Percentiles rank a stretch among this genome's conserved stretches.
phyloP scores from a whole-genome alignment of 345 rosid genomes.

The Gossypium australe region DNA sequence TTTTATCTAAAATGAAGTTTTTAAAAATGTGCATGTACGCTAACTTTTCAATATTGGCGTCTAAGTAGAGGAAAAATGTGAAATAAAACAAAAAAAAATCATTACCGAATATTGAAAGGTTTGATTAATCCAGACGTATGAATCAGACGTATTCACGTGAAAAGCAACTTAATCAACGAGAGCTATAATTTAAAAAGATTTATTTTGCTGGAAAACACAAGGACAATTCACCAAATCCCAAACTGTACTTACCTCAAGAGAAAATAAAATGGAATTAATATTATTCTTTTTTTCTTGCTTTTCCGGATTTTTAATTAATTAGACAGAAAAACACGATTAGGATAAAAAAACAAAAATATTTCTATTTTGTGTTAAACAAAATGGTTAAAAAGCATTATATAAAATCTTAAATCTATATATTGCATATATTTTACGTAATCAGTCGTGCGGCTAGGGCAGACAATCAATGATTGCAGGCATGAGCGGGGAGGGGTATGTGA shows the following conservation, averaged over 20 bases:
- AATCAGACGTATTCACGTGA: not conserved
- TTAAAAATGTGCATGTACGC: too few relatives aligned
- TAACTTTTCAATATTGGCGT: too few relatives aligned
- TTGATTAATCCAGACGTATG: too few relatives aligned
- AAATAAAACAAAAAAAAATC: too few relatives aligned
- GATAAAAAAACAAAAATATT: not conserved
- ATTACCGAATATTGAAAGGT: too few relatives aligned
- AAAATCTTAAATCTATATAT: not conserved
- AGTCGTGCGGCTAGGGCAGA: slow-evolving; percentile 31
- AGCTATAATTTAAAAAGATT: not conserved
- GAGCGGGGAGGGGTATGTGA: not conserved
- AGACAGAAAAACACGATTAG: not conserved
- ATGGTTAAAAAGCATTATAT: too few relatives aligned
- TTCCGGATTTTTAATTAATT: too few relatives aligned
- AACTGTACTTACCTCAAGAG: not conserved
- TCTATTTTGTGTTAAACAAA: too few relatives aligned
- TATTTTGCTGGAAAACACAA: not conserved
- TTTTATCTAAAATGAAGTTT: too few relatives aligned
- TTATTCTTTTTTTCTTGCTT: too few relatives aligned
- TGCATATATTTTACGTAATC: not conserved
- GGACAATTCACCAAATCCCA: not conserved
- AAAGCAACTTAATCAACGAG: not conserved
- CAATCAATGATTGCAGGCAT: slow-evolving; percentile 27
- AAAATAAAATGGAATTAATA: too few relatives aligned
- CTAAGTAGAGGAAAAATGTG: too few relatives aligned